Percentiles rank a stretch among this genome's conserved stretches.
These are phyloP conservation scores for Thinopyrum elongatum DNA, from an alignment of 176 grass and related monocot species.

Conservation along the genomic window DNA sequence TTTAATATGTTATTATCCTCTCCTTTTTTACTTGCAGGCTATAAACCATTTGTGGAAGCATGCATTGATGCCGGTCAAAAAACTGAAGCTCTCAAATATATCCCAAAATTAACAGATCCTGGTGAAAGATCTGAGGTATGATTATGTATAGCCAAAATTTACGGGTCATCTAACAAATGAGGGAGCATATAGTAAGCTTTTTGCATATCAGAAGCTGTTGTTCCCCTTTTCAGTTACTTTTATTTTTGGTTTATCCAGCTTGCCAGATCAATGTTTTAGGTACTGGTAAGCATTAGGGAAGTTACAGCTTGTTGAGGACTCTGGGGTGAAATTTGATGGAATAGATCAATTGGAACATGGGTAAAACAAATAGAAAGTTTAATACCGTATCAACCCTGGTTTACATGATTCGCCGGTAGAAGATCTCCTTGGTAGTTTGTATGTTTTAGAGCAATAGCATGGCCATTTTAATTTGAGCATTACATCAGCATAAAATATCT, in stretches of 20 bases:
- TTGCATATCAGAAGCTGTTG: neutral
- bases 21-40: constrained; percentile 45
- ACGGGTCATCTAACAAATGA: neutral
- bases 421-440: neutral
- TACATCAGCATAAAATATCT: neutral
- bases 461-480: neutral
- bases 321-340: neutral
- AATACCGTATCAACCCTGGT: neutral
- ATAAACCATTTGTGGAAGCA: constrained; percentile 96
- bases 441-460: neutral
- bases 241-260: neutral
- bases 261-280: constrained; percentile 1
- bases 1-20: constrained; percentile 1
- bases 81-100: constrained; percentile 87
- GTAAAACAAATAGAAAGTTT: neutral
- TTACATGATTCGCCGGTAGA: neutral
- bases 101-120: constrained; percentile 66
- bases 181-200: neutral
- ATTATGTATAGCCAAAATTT: constrained; percentile 1
- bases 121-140: constrained; percentile 91
- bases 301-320: neutral
- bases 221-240: neutral
- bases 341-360: constrained; percentile 26
- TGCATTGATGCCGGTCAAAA: constrained; percentile 96
- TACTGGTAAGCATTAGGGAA: neutral